These are phyloP conservation scores for Mycena olivaceomarginata DNA, from an alignment of 768 basidiomycete genomes.

Conservation along the genomic window DNA sequence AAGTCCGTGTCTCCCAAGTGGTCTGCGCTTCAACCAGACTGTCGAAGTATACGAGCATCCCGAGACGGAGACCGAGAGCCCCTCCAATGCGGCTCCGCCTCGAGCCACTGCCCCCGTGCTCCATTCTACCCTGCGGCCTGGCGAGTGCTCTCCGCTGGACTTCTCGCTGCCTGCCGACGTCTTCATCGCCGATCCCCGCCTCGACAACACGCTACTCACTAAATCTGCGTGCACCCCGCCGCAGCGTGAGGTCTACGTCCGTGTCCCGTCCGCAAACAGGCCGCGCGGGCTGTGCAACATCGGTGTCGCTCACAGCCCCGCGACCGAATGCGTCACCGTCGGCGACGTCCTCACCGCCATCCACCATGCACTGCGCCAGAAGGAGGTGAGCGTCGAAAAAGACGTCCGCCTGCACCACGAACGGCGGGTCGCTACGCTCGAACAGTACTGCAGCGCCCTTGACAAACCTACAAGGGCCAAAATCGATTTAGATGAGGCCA, in stretches of 20 bases:
- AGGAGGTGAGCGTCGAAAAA: neutral
- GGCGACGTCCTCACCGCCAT: conserved; percentile 23
- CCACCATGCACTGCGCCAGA: neutral
- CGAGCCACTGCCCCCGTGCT: neutral
- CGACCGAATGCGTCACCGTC: conserved; percentile 1
- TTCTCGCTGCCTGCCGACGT: conserved; percentile 27
- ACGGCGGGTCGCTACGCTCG: neutral
- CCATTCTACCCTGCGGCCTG: neutral
- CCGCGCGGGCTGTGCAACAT: neutral
- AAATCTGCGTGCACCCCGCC: conserved; percentile 12
- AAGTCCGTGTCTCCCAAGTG: neutral
- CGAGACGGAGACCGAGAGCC: neutral
- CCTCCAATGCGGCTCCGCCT: neutral
- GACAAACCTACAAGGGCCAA: neutral
- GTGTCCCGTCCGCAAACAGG: neutral
- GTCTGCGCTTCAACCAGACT: conserved; percentile 2
- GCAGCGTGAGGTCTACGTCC: neutral
- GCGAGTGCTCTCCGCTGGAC: neutral
- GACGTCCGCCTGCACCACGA: neutral
- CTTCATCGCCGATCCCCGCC: neutral
- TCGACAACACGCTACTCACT: neutral
- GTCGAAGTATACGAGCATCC: conserved; percentile 12
- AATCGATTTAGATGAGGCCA: neutral
- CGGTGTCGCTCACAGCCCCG: neutral
- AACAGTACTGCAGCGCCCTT: neutral